These are phyloP conservation scores for Dioscorea dumetorum DNA, from an alignment of 106 monocot species.

Conservation along the genomic window DNA sequence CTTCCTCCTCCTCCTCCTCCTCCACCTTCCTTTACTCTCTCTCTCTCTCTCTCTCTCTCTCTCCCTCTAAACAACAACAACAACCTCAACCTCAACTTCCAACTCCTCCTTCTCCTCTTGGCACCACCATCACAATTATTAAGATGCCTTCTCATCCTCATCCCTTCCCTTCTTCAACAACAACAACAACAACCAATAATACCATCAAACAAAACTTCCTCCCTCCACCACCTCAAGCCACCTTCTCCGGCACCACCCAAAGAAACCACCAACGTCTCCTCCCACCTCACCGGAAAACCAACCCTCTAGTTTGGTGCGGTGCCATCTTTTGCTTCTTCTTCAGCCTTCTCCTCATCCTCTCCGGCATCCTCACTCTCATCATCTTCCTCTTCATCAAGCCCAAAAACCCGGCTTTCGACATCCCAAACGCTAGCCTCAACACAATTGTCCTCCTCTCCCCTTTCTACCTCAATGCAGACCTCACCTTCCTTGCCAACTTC, in stretches of 20 bases:
- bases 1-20: not conserved
- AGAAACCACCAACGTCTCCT: slow-evolving; percentile 35
- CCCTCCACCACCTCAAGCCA: not conserved
- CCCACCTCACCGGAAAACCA: slow-evolving; percentile 42
- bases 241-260: not conserved
- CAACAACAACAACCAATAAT: not conserved
- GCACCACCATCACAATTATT: slow-evolving; percentile 10
- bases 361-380: slow-evolving; percentile 58
- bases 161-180: not conserved
- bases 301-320: slow-evolving; percentile 52
- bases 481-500: slow-evolving; percentile 84
- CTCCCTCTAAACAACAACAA: too few relatives aligned
- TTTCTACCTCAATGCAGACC: slow-evolving; percentile 57
- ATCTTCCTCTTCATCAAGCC: slow-evolving; percentile 83
- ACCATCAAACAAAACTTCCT: not conserved
- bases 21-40: not conserved
- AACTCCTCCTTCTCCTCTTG: slow-evolving; percentile 6
- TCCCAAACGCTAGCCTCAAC: slow-evolving; percentile 59
- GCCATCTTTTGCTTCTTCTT: slow-evolving; percentile 69
- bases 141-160: slow-evolving; percentile 14
- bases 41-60: not conserved
- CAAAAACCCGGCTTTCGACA: slow-evolving; percentile 48
- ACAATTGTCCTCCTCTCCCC: slow-evolving; percentile 67
- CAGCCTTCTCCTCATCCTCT: slow-evolving; percentile 66
- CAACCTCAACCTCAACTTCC: slow-evolving; percentile 4